Evolutionary conservation across 2,329 filamentous ascomycete species (phyloP), one percentile per base, ranked within the genome.

Genomic region (Exophiala bonariae): DNA sequence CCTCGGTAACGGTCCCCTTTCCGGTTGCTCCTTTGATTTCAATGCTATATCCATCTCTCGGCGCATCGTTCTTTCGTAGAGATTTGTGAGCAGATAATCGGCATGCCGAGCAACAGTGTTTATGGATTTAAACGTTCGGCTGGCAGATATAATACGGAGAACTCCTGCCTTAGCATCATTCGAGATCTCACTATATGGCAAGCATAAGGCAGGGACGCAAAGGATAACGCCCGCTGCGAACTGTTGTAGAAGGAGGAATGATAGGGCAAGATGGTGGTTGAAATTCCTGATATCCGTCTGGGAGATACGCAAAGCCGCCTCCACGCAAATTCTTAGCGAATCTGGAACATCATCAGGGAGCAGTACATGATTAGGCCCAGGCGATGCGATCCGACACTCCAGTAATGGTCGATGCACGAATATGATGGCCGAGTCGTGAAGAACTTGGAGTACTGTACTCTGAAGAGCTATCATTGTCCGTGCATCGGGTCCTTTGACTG

Each of bases 151-250:
- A 23, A 65, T 65, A 11, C 58, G 50, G 31, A 65, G 46, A 4
- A 62, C 57, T 3, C 61, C 61, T 2, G 60, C 55, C 40, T 65
- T 65, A 8, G 63, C 56, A n/a, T 64, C 60, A 18, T 59, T 53
- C 1, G 63, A 59, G 26, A 54, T 50, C 23, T 49, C 36, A 26
- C 61, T 64, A 37, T 59, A 58, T 7, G 63, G 62, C 18, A 58
- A 58, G 16, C 51, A 60, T 2, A 58, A 62, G 11, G 63, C 61
- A 11, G 59, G 48, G 28, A 65, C 60, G 51, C 62, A 65, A 6
- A 65, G 55, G 14, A 60, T 59, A 11, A 58, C 50, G 1, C 58
- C 58, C 6, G 58, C 57, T 7, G 54, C 57, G 38, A 59, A 60
- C 22, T 53, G 49, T 18, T 58, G 54, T 28, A 58, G 41, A 11